These are phyloP conservation scores for Apiotrichum laibachii DNA, from an alignment of 1,284 basidiomycete species.

Conservation along the genomic window DNA sequence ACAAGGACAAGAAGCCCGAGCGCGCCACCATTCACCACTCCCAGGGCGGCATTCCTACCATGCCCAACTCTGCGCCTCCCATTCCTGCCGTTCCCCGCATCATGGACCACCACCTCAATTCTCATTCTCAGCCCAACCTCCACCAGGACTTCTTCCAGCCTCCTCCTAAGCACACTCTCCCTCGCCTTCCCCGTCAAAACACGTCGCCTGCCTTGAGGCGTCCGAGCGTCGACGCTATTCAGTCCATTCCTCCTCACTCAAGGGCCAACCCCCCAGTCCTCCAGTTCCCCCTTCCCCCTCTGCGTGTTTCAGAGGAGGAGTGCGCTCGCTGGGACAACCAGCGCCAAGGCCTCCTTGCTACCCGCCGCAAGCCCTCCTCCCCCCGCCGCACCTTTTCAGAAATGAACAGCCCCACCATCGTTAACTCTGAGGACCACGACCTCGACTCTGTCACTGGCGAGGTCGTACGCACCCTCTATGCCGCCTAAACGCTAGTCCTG, in stretches of 20 bases:
- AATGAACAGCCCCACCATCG: background rate
- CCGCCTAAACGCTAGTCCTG: no score
- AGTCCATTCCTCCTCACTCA: background rate
- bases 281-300: background rate
- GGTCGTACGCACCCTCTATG: no score
- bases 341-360: background rate
- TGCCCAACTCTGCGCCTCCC: no score
- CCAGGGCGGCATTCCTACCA: no score
- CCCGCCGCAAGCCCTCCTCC: background rate
- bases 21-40: no score
- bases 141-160: no score
- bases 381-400: background rate
- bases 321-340: background rate
- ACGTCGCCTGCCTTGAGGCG: background rate
- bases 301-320: background rate
- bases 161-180: no score
- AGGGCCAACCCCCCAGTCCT: background rate
- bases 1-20: no score
- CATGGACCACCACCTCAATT: no score
- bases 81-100: background rate
- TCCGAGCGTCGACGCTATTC: no score
- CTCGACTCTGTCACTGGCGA: no score
- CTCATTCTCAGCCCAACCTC: no score
- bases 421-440: background rate
- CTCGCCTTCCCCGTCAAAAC: background rate